Conservation (phyloP, 139 green algal species). For the Chlorella vulgaris region DNA sequence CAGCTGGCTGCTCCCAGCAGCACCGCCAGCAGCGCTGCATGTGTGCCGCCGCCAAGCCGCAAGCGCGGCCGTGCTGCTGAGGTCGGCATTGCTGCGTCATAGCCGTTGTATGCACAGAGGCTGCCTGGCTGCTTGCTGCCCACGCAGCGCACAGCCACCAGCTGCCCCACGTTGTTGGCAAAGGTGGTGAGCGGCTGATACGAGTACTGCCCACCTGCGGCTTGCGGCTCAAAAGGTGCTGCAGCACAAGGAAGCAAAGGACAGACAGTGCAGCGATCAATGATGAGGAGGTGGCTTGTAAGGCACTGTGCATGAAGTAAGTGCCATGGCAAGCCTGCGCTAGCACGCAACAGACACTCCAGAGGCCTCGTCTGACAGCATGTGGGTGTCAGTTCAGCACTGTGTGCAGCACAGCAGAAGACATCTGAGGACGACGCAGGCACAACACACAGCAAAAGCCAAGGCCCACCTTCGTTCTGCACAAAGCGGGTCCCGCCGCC, state of each 20-base stretch:
- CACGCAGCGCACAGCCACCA: slow-evolving; percentile 23
- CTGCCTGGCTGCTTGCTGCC: background rate
- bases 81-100: background rate
- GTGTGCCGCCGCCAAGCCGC: background rate
- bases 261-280: background rate
- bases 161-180: slow-evolving; percentile 9
- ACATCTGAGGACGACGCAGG: too few species aligned
- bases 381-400: too few species aligned
- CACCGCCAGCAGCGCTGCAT: background rate
- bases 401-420: too few species aligned
- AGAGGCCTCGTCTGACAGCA: too few species aligned
- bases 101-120: slow-evolving; percentile 11
- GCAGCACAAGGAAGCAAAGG: too few species aligned
- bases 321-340: too few species aligned
- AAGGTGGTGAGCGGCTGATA: slow-evolving; percentile 15
- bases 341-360: too few species aligned
- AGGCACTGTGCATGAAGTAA: too few species aligned
- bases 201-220: background rate
- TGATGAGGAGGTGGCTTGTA: too few species aligned
- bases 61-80: background rate
- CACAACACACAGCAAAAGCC: too few species aligned
- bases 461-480: background rate
- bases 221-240: slow-evolving; percentile 6
- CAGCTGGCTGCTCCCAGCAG: background rate
- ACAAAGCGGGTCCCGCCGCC: background rate